phyloP scores from a whole-genome alignment of 768 basidiomycete species.

The Russula griseocarnosa region DNA sequence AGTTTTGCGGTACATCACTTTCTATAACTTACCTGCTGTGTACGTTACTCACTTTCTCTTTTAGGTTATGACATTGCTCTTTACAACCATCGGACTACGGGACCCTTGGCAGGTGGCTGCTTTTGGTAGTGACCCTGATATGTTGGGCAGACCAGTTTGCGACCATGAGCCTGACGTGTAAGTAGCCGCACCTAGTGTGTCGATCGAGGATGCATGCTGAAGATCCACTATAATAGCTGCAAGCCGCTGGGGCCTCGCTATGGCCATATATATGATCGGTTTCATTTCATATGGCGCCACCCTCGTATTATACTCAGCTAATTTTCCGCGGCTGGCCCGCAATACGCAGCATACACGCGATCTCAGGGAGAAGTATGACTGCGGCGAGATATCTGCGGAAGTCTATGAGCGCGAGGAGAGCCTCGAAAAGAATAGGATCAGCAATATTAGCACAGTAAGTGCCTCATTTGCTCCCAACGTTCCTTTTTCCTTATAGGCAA shows the following conservation, averaged over 20 bases:
- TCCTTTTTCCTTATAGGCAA: no score
- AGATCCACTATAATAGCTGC: slow-evolving; percentile 42
- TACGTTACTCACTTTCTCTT: background rate
- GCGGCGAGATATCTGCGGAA: slow-evolving; percentile 54
- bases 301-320: slow-evolving; percentile 73
- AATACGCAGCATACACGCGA: slow-evolving; percentile 63
- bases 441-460: slow-evolving; percentile 73
- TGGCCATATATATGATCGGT: slow-evolving; percentile 75
- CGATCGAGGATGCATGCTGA: background rate
- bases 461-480: slow-evolving; percentile 20
- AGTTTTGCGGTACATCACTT: slow-evolving; percentile 58
- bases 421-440: slow-evolving; percentile 78
- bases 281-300: slow-evolving; percentile 79
- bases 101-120: slow-evolving; percentile 71
- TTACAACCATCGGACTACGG: slow-evolving; percentile 79
- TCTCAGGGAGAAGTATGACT: slow-evolving; percentile 53
- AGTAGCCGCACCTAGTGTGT: slow-evolving; percentile 28
- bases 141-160: slow-evolving; percentile 83
- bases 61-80: slow-evolving; percentile 73
- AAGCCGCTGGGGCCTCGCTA: slow-evolving; percentile 66
- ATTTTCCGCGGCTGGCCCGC: slow-evolving; percentile 76
- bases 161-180: slow-evolving; percentile 68
- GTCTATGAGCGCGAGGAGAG: slow-evolving; percentile 73
- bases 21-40: no score
- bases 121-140: slow-evolving; percentile 64